Conservation (phyloP, 345 rosid genomes). For the Eucalyptus globulus region DNA sequence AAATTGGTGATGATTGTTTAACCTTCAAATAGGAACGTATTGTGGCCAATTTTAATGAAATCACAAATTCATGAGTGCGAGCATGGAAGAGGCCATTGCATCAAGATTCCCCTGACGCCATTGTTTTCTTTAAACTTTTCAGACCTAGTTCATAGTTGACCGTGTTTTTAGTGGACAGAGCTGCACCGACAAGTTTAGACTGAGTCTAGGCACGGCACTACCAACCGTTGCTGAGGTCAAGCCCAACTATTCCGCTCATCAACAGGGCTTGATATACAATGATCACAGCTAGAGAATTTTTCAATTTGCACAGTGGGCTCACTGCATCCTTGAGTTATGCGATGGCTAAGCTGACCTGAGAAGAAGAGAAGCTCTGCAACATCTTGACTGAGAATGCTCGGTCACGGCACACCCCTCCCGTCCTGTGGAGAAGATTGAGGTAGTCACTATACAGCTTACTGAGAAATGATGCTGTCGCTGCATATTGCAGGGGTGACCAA, state of each 20-base stretch:
- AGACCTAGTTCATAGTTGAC: background rate
- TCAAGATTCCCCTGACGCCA: background rate
- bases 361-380: constrained; percentile 28
- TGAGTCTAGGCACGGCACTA: background rate
- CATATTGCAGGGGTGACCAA: constrained; percentile 26
- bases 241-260: background rate
- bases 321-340: background rate
- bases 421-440: constrained; percentile 19
- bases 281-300: background rate
- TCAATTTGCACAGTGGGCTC: background rate
- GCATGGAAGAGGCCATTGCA: background rate
- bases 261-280: background rate
- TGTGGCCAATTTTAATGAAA: background rate
- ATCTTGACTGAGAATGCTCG: constrained; percentile 14
- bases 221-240: background rate
- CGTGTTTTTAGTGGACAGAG: background rate
- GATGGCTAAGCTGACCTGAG: constrained; percentile 20
- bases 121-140: background rate
- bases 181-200: background rate
- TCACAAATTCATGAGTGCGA: background rate
- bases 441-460: constrained; percentile 48
- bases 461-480: constrained; percentile 48
- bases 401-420: constrained; percentile 20
- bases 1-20: background rate
- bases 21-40: background rate